Evolutionary conservation across 1,284 basidiomycete genomes (phyloP).

Genomic region (Ceratobasidium sp.): DNA sequence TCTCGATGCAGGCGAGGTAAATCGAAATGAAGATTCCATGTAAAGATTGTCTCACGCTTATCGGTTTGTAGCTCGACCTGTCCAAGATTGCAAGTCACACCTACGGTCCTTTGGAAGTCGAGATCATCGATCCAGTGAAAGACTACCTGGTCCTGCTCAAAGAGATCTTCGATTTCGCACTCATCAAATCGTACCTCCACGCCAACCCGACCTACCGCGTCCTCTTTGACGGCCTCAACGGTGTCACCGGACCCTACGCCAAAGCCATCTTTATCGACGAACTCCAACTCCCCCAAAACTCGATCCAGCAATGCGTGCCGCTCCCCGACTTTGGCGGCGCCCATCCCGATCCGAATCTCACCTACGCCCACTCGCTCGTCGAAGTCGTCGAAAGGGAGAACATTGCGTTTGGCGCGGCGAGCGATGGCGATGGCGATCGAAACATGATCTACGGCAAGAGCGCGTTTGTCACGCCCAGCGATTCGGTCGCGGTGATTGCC

Average conservation of each 20-base stretch:
- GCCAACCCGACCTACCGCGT: slow-evolving; percentile 76
- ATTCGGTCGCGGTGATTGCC: slow-evolving; percentile 98
- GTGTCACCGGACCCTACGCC: slow-evolving; percentile 98
- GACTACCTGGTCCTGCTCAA: slow-evolving; percentile 89
- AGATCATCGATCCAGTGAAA: slow-evolving; percentile 92
- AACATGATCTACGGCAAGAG: slow-evolving; percentile 99
- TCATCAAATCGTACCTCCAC: slow-evolving; percentile 91
- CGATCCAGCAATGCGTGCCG: slow-evolving; percentile 91
- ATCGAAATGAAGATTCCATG: slow-evolving; percentile 47
- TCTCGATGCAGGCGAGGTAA: slow-evolving; percentile 77
- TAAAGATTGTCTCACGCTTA: not conserved
- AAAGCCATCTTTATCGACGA: slow-evolving; percentile 85
- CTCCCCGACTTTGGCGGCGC: slow-evolving; percentile 95
- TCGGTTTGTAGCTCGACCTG: slow-evolving; percentile 71
- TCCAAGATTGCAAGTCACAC: slow-evolving; percentile 80
- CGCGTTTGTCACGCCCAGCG: slow-evolving; percentile 97
- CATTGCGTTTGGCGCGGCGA: slow-evolving; percentile 95
- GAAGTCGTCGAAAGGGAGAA: slow-evolving; percentile 87
- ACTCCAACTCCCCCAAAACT: slow-evolving; percentile 80
- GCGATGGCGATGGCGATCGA: slow-evolving; percentile 96
- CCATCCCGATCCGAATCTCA: slow-evolving; percentile 98
- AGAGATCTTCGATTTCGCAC: slow-evolving; percentile 92
- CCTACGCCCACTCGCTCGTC: slow-evolving; percentile 95
- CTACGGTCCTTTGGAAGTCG: slow-evolving; percentile 85
- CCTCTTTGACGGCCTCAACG: slow-evolving; percentile 95